Evolutionary conservation across 2,329 filamentous ascomycete genomes (phyloP).

Genomic region (Akanthomyces dipterigenus): DNA sequence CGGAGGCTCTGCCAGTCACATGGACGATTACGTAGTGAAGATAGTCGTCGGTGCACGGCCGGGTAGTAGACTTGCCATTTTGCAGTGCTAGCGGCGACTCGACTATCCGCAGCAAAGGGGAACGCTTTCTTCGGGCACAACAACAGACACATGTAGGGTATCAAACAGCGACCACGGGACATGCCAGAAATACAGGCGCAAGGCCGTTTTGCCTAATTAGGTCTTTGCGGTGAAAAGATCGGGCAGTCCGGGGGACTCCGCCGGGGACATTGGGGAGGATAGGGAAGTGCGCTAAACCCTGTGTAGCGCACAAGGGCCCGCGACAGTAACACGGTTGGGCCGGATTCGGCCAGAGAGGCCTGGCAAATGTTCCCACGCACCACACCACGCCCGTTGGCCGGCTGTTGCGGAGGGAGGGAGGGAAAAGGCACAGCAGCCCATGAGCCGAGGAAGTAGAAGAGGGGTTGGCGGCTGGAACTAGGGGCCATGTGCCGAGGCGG

Average conservation of each 20-base stretch:
- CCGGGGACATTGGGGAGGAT: not conserved
- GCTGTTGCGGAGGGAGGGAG: not conserved
- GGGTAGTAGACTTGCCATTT: not conserved
- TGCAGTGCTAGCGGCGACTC: not conserved
- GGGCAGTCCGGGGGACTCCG: not conserved
- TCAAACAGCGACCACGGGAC: not conserved
- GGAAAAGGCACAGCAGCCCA: not conserved
- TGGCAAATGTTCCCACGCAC: not conserved
- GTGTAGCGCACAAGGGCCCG: too few species aligned
- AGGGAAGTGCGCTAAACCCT: not conserved
- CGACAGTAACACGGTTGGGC: not conserved
- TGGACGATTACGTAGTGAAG: not conserved
- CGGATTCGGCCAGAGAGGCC: not conserved
- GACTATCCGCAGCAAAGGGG: not conserved
- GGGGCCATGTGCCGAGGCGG: conserved; percentile 5
- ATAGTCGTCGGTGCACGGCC: not conserved
- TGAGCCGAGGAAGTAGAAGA: not conserved
- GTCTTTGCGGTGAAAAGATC: not conserved
- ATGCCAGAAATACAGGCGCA: not conserved
- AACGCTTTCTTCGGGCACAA: not conserved
- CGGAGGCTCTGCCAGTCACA: not conserved
- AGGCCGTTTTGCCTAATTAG: not conserved
- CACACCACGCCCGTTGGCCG: not conserved
- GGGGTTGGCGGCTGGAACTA: not conserved
- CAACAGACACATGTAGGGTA: not conserved